These are phyloP conservation scores for Aureobasidium sp. DNA, from an alignment of 2,329 filamentous ascomycete genomes.

Conservation along the genomic window DNA sequence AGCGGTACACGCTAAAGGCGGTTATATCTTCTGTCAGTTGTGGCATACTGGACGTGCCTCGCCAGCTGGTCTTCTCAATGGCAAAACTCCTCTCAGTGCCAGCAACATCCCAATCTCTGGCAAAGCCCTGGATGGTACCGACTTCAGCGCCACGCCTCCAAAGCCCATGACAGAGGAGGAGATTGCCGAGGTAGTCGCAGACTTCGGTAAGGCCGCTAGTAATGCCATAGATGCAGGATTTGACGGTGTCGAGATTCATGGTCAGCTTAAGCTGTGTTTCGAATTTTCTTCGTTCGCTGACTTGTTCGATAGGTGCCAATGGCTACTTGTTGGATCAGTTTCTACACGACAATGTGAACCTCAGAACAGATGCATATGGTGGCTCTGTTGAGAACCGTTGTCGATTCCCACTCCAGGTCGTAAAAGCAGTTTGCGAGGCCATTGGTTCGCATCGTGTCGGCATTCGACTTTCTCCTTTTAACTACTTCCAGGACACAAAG, in stretches of 20 bases:
- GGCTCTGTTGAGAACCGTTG: constrained; percentile 41
- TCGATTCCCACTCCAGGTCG: constrained; percentile 45
- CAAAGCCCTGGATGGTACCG: constrained; percentile 24
- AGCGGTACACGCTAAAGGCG: constrained; percentile 56
- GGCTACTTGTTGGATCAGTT: constrained; percentile 58
- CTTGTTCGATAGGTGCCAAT: constrained; percentile 20
- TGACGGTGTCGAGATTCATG: constrained; percentile 52
- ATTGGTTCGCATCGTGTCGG: constrained; percentile 43
- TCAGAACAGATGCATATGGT: constrained; percentile 41
- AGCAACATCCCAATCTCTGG: constrained; percentile 29
- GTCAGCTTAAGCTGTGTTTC: neutral
- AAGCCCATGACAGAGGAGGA: constrained; percentile 31
- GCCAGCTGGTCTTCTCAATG: constrained; percentile 21
- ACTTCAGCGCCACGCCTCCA: constrained; percentile 30
- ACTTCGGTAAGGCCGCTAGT: constrained; percentile 17
- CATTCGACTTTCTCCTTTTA: constrained; percentile 55
- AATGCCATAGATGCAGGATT: constrained; percentile 35
- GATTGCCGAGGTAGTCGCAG: constrained; percentile 29
- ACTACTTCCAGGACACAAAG: constrained; percentile 52
- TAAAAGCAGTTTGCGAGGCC: constrained; percentile 40
- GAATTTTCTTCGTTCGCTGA: neutral
- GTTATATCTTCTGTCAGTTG: constrained; percentile 56
- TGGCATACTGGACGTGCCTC: constrained; percentile 51
- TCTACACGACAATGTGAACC: constrained; percentile 51
- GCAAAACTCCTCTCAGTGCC: constrained; percentile 23